phyloP scores from a whole-genome alignment of 2,329 filamentous ascomycete genomes.

The Plectosphaerella sp. region DNA sequence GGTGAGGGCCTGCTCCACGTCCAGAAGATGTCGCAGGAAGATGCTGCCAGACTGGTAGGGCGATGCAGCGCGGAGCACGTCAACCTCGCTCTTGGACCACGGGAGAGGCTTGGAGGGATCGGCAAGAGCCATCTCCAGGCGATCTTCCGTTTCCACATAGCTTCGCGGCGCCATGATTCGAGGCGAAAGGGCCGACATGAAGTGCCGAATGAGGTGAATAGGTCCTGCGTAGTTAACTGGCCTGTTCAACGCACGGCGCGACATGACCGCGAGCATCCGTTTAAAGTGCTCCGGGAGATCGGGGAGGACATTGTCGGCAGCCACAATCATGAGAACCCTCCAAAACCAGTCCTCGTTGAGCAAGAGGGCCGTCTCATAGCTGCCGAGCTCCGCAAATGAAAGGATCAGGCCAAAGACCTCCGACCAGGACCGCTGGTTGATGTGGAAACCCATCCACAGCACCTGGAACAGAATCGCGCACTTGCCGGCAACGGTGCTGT shows the following conservation, averaged over 20 bases:
- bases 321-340: conserved; percentile 55
- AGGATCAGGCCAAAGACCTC: conserved; percentile 70
- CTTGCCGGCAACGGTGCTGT: conserved; percentile 26
- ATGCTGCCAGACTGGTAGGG: conserved; percentile 34
- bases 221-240: no score
- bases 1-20: conserved; percentile 51
- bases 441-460: conserved; percentile 61
- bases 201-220: no score
- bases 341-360: conserved; percentile 58
- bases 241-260: background rate
- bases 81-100: conserved; percentile 41
- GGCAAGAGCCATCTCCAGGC: conserved; percentile 26
- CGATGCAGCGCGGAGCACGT: conserved; percentile 40
- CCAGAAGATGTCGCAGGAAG: conserved; percentile 64
- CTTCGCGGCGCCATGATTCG: background rate
- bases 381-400: conserved; percentile 60
- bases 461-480: conserved; percentile 45
- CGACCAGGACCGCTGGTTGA: conserved; percentile 63
- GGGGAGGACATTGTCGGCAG: conserved; percentile 46
- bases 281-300: conserved; percentile 53
- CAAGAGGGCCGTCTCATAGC: conserved; percentile 51
- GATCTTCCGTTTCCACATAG: conserved; percentile 22
- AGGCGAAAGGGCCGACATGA: no score
- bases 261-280: conserved; percentile 31
- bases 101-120: conserved; percentile 28